Evolutionary conservation across 371 early-diverging fungal species (phyloP), one percentile per base, ranked within the genome.

Genomic region (Rhizopus sp.): DNA sequence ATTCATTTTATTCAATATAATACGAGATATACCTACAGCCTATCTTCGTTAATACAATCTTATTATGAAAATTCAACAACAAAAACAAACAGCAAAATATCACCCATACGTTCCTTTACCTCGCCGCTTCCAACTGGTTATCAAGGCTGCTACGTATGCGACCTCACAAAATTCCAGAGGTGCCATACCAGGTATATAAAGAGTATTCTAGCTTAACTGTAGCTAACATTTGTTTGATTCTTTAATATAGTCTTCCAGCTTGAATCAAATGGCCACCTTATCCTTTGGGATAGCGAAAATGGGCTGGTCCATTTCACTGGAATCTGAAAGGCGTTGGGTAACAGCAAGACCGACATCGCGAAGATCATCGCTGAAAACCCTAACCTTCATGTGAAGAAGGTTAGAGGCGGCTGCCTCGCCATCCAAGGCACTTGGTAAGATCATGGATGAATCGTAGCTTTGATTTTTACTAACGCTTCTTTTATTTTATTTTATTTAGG

Each of bases 301-400:
- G 77, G 78, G 7, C 82, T 83, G 53, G 87, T 88, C 9, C 83
- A 84, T 63, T 88, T 85, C 50, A 88, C 89, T n/a, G 87, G 87
- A 23, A 87, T 88, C 48, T 87, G 89, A 86, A 86, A 88, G 61
- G 82, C 87, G 13, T 69, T 88, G 8, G 86, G 86, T 4, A 84
- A 85, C 50, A 80, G 81, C 41, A 88, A 88, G 52, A 75, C 82
- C 4, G 89, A 87, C 50, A 84, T 86, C 57, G 85, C 83, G 46
- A 85, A 85, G 59, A 80, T 85, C 59, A 81, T 87, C 0, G 85
- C 83, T 49, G 77, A 82, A 13, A 84, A 86, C 55, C 86, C 86
- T 32, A 78, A 82, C 40, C 66, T 87, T 9, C 73, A 75, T 44
- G 78, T 82, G 58, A 78, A 79, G 50, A 87, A 85, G 51, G 81